Evolutionary conservation across 1,284 basidiomycete genomes (phyloP), one percentile per base, ranked within the genome.

Genomic region (Amylostereum areolatum): DNA sequence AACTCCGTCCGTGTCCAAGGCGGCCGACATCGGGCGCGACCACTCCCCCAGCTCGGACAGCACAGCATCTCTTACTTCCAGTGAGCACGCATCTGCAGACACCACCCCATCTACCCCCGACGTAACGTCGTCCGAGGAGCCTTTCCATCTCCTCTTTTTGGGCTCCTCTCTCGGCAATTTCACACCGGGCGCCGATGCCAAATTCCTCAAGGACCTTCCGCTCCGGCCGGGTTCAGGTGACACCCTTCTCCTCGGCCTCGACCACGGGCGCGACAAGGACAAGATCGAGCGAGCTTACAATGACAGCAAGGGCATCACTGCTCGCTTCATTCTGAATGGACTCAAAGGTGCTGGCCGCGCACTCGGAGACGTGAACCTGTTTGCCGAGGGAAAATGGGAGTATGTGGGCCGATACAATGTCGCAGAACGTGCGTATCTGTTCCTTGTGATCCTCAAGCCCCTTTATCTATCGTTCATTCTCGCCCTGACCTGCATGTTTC

Each of bases 81-180:
- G 61, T 18, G 63, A 61, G n/a, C 49, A 31, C 27, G 55, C 51
- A 8, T 48, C 55, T 1, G 55, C 58, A 6, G 55, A 55, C 9
- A 72, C 68, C 2, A 64, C 70, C 4, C 66, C 67, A 1, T 71
- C 73, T 12, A 72, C 69, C 0, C 68, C 71, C 8, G 73, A 66
- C 34, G 56, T 62, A 1, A 57, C 58, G 28, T 39, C 29, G n/a
- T n/a, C 48, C 4, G 59, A 62, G 27, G 55, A 62, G 1, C 88
- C 88, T 7, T 65, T 92, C 32, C 92, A 94, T 60, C 70, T 97
- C 49, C 71, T 97, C 52, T 98, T 97, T 74, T 75, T 98, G n/a
- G 96, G 96, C 0, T 96, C 91, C 0, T 93, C 92, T 0, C 70
- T 98, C 10, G 96, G 96, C 10, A 98, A 98, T 71, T 97, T 98